phyloP scores from a whole-genome alignment of 2,329 filamentous ascomycete species.

The Penicillium sp. region DNA sequence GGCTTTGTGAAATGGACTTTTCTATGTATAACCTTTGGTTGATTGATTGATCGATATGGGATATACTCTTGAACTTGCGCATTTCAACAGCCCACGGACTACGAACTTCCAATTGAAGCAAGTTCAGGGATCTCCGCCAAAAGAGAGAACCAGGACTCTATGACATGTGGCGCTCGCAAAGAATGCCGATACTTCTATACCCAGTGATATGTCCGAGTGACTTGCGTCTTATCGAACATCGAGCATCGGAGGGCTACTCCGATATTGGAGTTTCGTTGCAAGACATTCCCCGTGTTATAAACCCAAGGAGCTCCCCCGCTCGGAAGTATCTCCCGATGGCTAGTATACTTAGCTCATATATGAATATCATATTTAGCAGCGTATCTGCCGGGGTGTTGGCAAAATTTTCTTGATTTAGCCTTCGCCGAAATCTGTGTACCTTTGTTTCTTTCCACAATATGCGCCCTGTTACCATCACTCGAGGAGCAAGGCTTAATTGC shows the following conservation, averaged over 20 bases:
- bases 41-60: too few species aligned
- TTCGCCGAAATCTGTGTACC: neutral
- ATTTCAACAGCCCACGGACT: too few species aligned
- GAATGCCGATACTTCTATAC: neutral
- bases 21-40: too few species aligned
- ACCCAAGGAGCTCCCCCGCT: neutral
- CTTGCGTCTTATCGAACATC: neutral
- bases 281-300: neutral
- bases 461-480: slow-evolving; percentile 10
- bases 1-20: too few species aligned
- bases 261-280: slow-evolving; percentile 5
- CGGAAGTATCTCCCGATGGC: slow-evolving; percentile 8
- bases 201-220: neutral
- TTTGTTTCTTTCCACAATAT: neutral
- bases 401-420: neutral
- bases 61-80: too few species aligned
- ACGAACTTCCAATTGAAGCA: too few species aligned
- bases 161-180: neutral
- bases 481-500: slow-evolving; percentile 2
- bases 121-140: neutral
- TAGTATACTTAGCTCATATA: neutral
- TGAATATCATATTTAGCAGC: slow-evolving; percentile 1
- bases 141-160: neutral
- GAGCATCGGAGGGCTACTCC: slow-evolving; percentile 13
- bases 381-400: neutral